Percentiles rank a stretch among this genome's conserved stretches.
These are phyloP conservation scores for Trichophyton benhamiae DNA, from an alignment of 2,329 filamentous ascomycete species.

Conservation along the genomic window DNA sequence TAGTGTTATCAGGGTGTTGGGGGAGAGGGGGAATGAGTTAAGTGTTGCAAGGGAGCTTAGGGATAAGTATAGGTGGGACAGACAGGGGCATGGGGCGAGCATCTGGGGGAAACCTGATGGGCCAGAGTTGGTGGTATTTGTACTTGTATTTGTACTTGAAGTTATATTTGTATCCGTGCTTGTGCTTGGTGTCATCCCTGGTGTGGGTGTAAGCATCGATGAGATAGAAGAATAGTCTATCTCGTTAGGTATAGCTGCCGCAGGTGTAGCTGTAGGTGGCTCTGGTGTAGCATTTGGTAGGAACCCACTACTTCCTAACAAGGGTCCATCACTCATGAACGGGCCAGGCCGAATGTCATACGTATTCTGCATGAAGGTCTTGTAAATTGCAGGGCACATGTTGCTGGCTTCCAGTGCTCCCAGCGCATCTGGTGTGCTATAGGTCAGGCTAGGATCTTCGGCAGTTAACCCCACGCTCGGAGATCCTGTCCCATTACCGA, in stretches of 20 bases:
- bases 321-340: constrained; percentile 10
- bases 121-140: not conserved
- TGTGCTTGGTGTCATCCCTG: not conserved
- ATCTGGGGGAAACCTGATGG: not conserved
- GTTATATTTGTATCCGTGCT: not conserved
- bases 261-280: not conserved
- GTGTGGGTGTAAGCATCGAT: constrained; percentile 7
- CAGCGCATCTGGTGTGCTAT: constrained; percentile 13
- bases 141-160: not conserved
- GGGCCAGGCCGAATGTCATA: constrained; percentile 10
- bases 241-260: constrained; percentile 2
- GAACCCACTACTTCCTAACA: constrained; percentile 5
- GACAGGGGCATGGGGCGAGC: constrained; percentile 25
- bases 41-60: constrained; percentile 32
- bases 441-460: not conserved
- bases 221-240: constrained; percentile 11
- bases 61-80: constrained; percentile 34
- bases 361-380: constrained; percentile 11
- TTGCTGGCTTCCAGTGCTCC: constrained; percentile 17
- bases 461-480: not conserved
- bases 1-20: constrained; percentile 33
- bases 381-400: constrained; percentile 22
- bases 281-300: not conserved
- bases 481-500: constrained; percentile 18
- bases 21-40: constrained; percentile 31